Base-by-base conservation (phyloP, 768 basidiomycete genomes). In the Lactarius evosmus region DNA sequence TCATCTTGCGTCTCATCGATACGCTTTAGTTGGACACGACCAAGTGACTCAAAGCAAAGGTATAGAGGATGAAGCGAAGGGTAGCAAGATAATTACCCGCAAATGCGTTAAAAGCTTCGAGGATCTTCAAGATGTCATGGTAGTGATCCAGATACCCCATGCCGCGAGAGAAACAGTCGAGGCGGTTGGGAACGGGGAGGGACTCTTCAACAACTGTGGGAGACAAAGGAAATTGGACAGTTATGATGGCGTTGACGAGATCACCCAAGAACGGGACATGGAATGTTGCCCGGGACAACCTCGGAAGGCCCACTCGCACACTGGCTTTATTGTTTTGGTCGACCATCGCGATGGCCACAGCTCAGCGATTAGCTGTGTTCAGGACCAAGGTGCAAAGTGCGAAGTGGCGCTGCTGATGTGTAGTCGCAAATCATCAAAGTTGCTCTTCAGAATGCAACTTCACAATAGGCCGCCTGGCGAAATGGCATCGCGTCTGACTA, bases 401-500 rank as follows among this genome's bases (percentile, higher is more conserved):
- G n/a, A n/a, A n/a, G n/a, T n/a, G n/a, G n/a, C n/a, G 36, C 16
- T 38, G 36, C 16, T 38, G 16, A 38, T 38, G 36, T 38, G 5
- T 16, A 38, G 16, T 38, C 36, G 17, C 36, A 14, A 2, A 6
- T 16, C 36, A 14, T 40, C 38, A 46, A 46, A 46, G 44, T 14
- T 16, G 11, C 29, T 53, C n/a, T 5, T 40, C 16, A 17, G 11
- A 49, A 49, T 6, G 11, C 44, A 25, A 25, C 14, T 3, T 25
- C 4, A 25, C 14, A 32, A 16, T 32, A 12, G 67, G 62, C 60
- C 63, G 87, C 84, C 85, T 89, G 87, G 87, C 87, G 87, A 89
- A 89, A 89, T 89, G 88, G 88, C 87, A 91, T 89, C 87, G 88
- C 87, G 88, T 89, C 87, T 89, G 87, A 89, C 88, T 89, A 88